A percentile compares a stretch with the other conserved stretches of the same genome.
These are phyloP conservation scores for Phytophthora cajani DNA, from an alignment of 352 stramenopile genomes.

Conservation along the genomic window DNA sequence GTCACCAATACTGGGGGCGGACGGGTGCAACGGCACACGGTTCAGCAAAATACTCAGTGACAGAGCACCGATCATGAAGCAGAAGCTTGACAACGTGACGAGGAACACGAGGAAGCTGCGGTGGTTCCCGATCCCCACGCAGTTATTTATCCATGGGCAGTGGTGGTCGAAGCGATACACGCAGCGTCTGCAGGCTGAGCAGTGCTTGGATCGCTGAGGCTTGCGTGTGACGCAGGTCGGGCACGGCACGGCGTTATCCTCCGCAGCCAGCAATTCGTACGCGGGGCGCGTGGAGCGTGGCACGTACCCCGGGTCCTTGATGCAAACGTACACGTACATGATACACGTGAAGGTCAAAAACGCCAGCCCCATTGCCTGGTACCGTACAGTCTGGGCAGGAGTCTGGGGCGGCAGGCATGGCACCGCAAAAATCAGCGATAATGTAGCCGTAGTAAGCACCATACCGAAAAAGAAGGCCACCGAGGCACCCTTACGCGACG, in stretches of 20 bases:
- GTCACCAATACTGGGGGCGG: conserved; percentile 3
- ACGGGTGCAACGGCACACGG: conserved; percentile 45
- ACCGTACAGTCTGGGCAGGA: conserved; percentile 19
- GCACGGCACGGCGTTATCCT: conserved; percentile 71
- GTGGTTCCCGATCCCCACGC: conserved; percentile 79
- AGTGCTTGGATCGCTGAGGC: conserved; percentile 82
- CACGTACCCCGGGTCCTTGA: conserved; percentile 82
- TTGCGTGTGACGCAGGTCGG: conserved; percentile 84
- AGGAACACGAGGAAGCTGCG: conserved; percentile 80
- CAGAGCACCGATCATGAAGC: conserved; percentile 48
- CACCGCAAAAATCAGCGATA: conserved; percentile 67
- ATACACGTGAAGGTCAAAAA: conserved; percentile 54
- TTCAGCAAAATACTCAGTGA: conserved; percentile 62
- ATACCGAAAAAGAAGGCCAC: conserved; percentile 79
- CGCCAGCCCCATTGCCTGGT: conserved; percentile 41
- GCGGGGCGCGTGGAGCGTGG: conserved; percentile 61
- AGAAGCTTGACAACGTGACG: conserved; percentile 54
- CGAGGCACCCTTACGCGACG: conserved; percentile 65
- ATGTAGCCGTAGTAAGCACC: conserved; percentile 49
- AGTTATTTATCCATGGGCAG: conserved; percentile 90
- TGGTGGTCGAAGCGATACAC: conserved; percentile 88
- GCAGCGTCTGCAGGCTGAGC: conserved; percentile 77
- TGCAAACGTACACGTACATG: conserved; percentile 82
- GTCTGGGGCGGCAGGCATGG: conserved; percentile 44
- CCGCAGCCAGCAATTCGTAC: conserved; percentile 78